Conservation (phyloP, 768 basidiomycete species). For the Auricularia cornea region DNA sequence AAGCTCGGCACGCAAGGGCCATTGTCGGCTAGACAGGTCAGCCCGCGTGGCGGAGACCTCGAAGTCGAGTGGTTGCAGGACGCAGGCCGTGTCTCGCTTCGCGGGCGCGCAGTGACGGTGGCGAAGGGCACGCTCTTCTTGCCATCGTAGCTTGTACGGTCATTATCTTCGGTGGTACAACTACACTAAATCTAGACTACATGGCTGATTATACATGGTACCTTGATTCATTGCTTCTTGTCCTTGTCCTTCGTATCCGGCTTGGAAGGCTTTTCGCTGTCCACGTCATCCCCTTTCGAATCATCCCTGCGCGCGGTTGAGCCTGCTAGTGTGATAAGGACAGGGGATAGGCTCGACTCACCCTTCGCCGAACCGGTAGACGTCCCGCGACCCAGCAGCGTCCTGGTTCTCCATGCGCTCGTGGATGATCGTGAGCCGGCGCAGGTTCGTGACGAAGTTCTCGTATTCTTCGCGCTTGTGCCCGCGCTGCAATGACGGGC, state of each 20-base stretch:
- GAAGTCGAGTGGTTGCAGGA: slow-evolving; percentile 31
- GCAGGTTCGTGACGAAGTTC: slow-evolving; percentile 32
- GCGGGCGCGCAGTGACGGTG: slow-evolving; percentile 28
- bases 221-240: no score
- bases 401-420: slow-evolving; percentile 12
- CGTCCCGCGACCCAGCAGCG: neutral
- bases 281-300: neutral
- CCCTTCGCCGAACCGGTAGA: neutral
- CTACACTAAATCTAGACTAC: no score
- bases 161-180: no score
- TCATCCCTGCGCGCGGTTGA: no score
- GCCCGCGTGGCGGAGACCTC: slow-evolving; percentile 40
- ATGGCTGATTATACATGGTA: no score
- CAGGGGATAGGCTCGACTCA: neutral
- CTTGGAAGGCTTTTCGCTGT: neutral
- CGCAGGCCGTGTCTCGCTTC: slow-evolving; percentile 24
- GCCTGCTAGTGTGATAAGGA: no score
- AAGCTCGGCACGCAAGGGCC: slow-evolving; percentile 28
- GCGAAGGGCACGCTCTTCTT: slow-evolving; percentile 20
- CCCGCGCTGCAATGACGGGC: slow-evolving; percentile 17
- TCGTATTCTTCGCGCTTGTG: slow-evolving; percentile 28
- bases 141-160: neutral
- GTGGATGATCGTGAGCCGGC: slow-evolving; percentile 35
- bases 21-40: slow-evolving; percentile 43
- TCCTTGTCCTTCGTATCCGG: no score